Base-by-base conservation (phyloP, 1,284 basidiomycete species). In the Neotropicomus parvogracilis region DNA sequence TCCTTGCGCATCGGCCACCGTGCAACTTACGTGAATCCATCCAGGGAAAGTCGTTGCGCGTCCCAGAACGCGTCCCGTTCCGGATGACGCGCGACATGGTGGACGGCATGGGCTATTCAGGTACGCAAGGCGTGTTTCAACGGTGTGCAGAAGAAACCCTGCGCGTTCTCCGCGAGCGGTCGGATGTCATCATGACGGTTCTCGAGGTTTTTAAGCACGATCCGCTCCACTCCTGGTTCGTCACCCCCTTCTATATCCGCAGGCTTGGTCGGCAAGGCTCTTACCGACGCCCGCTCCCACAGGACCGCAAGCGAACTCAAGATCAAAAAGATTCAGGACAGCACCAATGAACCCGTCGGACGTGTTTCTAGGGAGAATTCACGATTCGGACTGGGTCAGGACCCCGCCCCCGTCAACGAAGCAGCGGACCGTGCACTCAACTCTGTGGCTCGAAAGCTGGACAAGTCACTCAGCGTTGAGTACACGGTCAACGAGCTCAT, bases 121-220 rank as follows among this genome's bases (percentile, higher is more conserved):
- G 94, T 0, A 91, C 93, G 0, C 85, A 95, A 54, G 95, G 95
- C 1, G 94, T 97, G 6, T 99, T 97, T 74, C 84, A 95, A 52
- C 82, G 92, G 26, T 98, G 95, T 64, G 87, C 92, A 4, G 92
- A 98, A 69, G 92, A 98, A 67, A 97, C 94, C 0, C 71, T 99
- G 13, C 82, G 93, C 13, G 94, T 98, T 9, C 71, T 98, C 37
- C 80, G 95, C 8, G 85, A 89, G 40, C 82, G 85, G 8, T 89
- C 91, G 0, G 86, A 87, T 47, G 81, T 95, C 36, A 87, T 99
- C 61, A 81, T 95, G 75, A 98, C 95, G 2, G 88, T 99, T 0
- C 77, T 99, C 31, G 95, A 97, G 63, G 95, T 98, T 11, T 97
- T 98, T 80, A 93, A 91, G 66, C 84, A 97, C 62, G 95, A 99